These are phyloP conservation scores for bread wheat (Triticum aestivum) DNA, from an alignment of 176 grass and related monocot species.

Conservation along the genomic window DNA sequence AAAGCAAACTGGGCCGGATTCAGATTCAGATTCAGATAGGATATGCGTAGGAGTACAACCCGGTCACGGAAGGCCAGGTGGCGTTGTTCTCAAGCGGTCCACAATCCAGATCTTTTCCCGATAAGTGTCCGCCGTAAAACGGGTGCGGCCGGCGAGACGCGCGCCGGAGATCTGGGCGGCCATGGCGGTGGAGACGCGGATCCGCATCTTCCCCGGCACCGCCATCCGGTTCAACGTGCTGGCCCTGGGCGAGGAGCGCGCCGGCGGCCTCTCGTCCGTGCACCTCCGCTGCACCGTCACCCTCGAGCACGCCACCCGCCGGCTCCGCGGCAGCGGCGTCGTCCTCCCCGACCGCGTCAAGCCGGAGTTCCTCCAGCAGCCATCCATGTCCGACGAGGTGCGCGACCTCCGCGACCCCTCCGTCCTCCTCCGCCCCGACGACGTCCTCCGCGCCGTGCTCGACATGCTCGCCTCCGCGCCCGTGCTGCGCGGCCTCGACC, in stretches of 20 bases:
- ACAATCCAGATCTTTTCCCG: background rate
- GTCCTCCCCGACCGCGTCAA: background rate
- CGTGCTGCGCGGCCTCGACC: background rate
- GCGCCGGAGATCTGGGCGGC: background rate
- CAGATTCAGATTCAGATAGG: too few relatives aligned
- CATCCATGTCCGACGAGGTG: background rate
- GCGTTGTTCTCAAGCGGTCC: background rate
- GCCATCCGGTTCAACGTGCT: background rate
- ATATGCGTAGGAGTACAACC: too few relatives aligned
- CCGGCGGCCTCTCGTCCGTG: background rate
- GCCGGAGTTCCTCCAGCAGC: background rate
- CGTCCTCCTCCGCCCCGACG: slow-evolving; percentile 9
- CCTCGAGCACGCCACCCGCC: background rate
- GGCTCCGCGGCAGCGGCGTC: background rate
- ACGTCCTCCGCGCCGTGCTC: background rate
- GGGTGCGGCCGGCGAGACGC: background rate
- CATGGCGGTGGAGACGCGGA: slow-evolving; percentile 7
- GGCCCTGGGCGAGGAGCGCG: background rate
- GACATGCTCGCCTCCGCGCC: background rate
- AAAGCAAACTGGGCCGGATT: too few relatives aligned
- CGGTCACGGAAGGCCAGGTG: too few relatives aligned
- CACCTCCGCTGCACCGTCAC: slow-evolving; percentile 1
- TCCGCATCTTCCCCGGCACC: background rate
- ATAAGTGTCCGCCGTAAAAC: background rate
- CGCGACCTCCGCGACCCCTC: background rate